Conservation (phyloP, 371 early-diverging fungal genomes). For the Rhizopus delemar region DNA sequence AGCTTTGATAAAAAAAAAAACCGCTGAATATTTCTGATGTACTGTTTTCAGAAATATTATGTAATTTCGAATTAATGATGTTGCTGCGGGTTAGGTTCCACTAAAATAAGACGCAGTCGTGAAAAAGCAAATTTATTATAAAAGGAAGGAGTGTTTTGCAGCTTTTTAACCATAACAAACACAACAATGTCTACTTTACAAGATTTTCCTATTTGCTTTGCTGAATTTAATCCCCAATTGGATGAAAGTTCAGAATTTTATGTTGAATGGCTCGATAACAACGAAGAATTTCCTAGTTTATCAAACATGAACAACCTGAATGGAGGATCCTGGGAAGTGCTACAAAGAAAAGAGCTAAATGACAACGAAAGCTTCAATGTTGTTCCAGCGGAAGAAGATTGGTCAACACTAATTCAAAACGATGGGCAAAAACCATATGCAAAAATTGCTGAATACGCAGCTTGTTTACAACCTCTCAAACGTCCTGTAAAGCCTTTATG, state of each 20-base stretch:
- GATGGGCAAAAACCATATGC: constrained; percentile 13
- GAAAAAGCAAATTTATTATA: no score
- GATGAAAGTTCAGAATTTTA: constrained; percentile 6
- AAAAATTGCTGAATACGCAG: constrained; percentile 18
- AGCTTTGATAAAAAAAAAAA: no score
- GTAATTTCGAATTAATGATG: no score
- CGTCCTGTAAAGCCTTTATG: constrained; percentile 11
- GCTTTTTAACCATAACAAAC: no score
- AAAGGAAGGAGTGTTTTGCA: no score
- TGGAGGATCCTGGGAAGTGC: constrained; percentile 19
- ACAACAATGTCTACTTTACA: constrained; percentile 7
- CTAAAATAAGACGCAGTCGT: no score
- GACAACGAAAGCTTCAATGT: constrained; percentile 9
- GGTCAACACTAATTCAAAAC: constrained; percentile 14
- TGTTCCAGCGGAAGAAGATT: constrained; percentile 11
- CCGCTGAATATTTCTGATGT: no score
- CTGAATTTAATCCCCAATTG: constrained; percentile 5
- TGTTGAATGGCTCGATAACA: constrained; percentile 19
- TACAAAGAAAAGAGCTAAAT: constrained; percentile 15
- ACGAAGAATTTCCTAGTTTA: constrained; percentile 18
- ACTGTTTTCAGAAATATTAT: no score
- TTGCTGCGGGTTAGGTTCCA: no score
- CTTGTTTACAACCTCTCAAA: constrained; percentile 10
- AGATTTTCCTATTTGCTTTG: constrained; percentile 25
- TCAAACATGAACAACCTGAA: not conserved